Evolutionary conservation across 495 filamentous ascomycete genomes (phyloP).

Genomic region (Trichoderma reesei): DNA sequence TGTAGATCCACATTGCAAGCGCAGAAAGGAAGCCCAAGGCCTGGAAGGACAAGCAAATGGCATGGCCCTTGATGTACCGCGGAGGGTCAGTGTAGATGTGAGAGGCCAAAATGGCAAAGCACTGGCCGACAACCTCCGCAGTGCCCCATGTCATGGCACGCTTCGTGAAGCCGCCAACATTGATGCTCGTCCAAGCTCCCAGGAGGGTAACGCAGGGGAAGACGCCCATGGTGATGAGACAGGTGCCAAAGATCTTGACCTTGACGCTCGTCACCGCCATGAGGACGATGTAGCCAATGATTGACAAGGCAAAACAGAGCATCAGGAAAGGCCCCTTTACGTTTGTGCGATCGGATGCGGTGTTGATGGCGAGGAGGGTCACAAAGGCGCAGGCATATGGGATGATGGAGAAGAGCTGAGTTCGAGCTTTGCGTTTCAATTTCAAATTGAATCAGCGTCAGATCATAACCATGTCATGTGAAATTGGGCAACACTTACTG

Average conservation of each 20-base stretch:
- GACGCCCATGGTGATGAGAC: neutral
- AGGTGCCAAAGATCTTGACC: neutral
- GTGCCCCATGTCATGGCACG: neutral
- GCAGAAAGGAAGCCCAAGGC: too few relatives aligned
- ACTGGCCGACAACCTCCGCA: neutral
- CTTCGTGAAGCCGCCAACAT: neutral
- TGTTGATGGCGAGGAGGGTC: neutral
- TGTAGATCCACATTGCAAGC: too few relatives aligned
- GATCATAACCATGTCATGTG: neutral
- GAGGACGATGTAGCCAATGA: neutral
- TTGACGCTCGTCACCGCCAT: neutral
- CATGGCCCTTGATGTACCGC: neutral
- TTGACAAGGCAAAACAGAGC: neutral
- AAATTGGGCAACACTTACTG: neutral
- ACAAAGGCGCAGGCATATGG: constrained; percentile 6
- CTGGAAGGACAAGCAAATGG: neutral
- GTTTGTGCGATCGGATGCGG: neutral
- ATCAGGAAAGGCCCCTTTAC: neutral
- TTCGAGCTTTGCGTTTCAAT: neutral
- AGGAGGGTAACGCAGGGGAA: neutral
- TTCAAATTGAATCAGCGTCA: too few relatives aligned
- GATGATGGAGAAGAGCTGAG: neutral
- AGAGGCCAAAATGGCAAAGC: neutral
- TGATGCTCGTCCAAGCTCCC: neutral
- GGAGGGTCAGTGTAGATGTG: constrained; percentile 6